Conservation (phyloP, 2,329 filamentous ascomycete species). For the Mariannaea elegans region DNA sequence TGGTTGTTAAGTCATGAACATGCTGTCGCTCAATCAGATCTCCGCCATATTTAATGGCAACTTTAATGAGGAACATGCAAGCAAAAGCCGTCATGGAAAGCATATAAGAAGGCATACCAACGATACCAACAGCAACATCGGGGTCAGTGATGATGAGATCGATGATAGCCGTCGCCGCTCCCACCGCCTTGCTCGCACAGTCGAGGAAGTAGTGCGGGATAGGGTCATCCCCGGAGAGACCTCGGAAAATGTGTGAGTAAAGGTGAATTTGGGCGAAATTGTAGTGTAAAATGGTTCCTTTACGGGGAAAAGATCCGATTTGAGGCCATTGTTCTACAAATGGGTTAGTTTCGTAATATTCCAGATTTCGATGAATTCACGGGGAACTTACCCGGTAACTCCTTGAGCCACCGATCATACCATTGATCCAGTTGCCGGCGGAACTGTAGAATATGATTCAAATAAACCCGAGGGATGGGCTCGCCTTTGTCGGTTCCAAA, state of each 20-base stretch:
- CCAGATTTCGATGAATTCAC: accelerated
- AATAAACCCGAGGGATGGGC: constrained; percentile 60
- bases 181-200: constrained; percentile 44
- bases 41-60: constrained; percentile 54
- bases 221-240: constrained; percentile 44
- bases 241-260: constrained; percentile 53
- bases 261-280: constrained; percentile 54
- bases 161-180: constrained; percentile 54
- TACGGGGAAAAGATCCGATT: constrained; percentile 52
- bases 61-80: constrained; percentile 60
- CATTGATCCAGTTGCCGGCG: constrained; percentile 50
- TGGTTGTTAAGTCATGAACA: constrained; percentile 50
- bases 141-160: constrained; percentile 54
- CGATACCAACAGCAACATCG: constrained; percentile 50
- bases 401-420: constrained; percentile 48
- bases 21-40: constrained; percentile 51
- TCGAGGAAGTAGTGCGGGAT: constrained; percentile 48
- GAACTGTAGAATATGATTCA: constrained; percentile 55
- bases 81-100: constrained; percentile 63
- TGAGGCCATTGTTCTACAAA: constrained; percentile 48
- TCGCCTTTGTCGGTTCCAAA: constrained; percentile 67
- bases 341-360: constrained; percentile 6
- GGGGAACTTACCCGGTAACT: constrained; percentile 41
- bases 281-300: constrained; percentile 52
- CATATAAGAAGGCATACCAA: constrained; percentile 59